Base-by-base conservation (phyloP, 2,329 filamentous ascomycete genomes). In the Epichloe elymi region DNA sequence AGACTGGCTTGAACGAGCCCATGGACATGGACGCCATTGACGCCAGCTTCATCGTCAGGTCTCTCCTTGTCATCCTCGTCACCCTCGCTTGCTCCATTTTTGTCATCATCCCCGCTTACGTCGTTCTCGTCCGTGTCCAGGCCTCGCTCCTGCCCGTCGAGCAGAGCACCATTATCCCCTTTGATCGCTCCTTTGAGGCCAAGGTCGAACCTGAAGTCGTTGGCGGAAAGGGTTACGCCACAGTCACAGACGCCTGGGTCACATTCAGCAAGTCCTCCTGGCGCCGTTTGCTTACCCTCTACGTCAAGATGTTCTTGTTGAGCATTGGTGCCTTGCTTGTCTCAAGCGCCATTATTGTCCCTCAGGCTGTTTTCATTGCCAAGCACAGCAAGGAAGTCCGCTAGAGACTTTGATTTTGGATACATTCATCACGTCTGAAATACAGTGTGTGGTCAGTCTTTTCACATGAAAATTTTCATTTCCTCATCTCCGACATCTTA, bases 151-250 rank as follows among this genome's bases (percentile, higher is more conserved):
- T 97, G 3, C 80, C 88, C 0, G 83, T 88, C 53, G 82, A 87
- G 17, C 78, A 89, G 57, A 85, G 94, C 69, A 82, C 87, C 26
- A 86, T 96, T 56, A 83, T 97, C 37, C 84, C 88, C 35, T 95
- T 97, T 61, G 91, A 97, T 73, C 86, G 89, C 57, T 84, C 83
- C 33, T 94, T 94, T 61, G 80, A 78, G 56, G 87, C 87, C 59
- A 85, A 82, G 63, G 79, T 91, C 30, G 79, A 84, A 56, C 82
- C 86, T n/a, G 78, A 79, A 53, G 75, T 88, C 47, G 72, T 88
- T n/a, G 83, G 80, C 53, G 87, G 85, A 50, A 78, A 75, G 56
- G 86, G 87, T 57, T 82, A 79, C 57, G 75, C 87, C 55, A 79
- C 84, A 40, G 76, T 91, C 61, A 65, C 78, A 47, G 85, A 91